Evolutionary conservation across 2,329 filamentous ascomycete genomes (phyloP), one percentile per base, ranked within the genome.

Genomic region (Pseudogymnoascus sp.): DNA sequence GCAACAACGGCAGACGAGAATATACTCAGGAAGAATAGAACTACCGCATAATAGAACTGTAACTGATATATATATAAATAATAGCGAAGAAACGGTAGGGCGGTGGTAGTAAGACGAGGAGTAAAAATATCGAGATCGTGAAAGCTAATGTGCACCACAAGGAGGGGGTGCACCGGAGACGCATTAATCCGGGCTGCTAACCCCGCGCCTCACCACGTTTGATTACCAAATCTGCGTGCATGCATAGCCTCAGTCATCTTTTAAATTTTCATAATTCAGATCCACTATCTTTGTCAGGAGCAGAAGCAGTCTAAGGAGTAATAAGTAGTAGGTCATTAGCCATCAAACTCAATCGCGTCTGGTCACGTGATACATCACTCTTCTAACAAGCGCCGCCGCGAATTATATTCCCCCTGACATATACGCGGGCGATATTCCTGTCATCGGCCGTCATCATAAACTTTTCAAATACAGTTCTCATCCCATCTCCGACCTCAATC

Each of bases 361-460:
- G 21, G 21, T 33, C 48, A 55, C 29, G 48, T 55, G 48, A 55
- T 12, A 4, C 21, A 33, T 5, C 5, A 5, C 5, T 21, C 29
- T 33, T 5, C 27, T 31, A 12, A 29, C 35, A 55, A 33, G 21
- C 21, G 21, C 15, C 2, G 13, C 48, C 3, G 10, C 9, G 27
- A 33, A 55, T 35, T 33, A 55, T 33, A 55, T 35, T 77, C 2
- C 93, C 93, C 71, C 80, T 85, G 3, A 97, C 91, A 92, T 92
- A 97, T 1, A 97, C 93, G 68, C 81, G 85, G 68, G 80, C 82
- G 4, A 91, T 92, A 73, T 96, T 96, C 66, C 92, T 79, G 74
- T 97, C 92, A 76, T 97, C 92, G 0, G 93, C 93, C 65, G 83
- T 88, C 76, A 89, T 97, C 65, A 97, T 78, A 92, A 93, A 97